phyloP scores from a whole-genome alignment of 2,329 filamentous ascomycete genomes.

The Harringtonia lauricola region DNA sequence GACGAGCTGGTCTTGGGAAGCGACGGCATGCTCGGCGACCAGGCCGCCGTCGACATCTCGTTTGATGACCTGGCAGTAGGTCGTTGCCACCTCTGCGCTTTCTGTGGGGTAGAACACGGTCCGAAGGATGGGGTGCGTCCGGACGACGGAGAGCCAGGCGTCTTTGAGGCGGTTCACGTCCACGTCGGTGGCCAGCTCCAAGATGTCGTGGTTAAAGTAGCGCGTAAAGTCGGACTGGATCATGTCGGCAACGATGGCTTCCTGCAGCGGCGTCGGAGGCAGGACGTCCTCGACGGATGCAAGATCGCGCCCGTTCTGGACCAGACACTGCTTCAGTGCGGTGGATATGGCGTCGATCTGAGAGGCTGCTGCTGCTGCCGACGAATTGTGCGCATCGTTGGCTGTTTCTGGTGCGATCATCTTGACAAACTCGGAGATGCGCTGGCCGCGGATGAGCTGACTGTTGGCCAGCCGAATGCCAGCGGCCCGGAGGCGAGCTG shows the following conservation, averaged over 20 bases:
- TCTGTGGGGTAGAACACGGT: slow-evolving; percentile 61
- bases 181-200: slow-evolving; percentile 44
- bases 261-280: slow-evolving; percentile 74
- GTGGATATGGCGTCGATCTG: background rate
- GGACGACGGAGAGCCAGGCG: slow-evolving; percentile 53
- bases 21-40: slow-evolving; percentile 15
- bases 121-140: slow-evolving; percentile 57
- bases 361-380: background rate
- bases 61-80: slow-evolving; percentile 38
- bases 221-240: slow-evolving; percentile 57
- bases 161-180: slow-evolving; percentile 43
- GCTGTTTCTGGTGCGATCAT: slow-evolving; percentile 9
- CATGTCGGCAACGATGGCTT: slow-evolving; percentile 80
- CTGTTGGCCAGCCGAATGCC: slow-evolving; percentile 58
- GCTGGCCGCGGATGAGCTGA: slow-evolving; percentile 62
- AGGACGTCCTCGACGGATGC: slow-evolving; percentile 45
- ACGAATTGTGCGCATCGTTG: background rate
- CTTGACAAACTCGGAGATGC: slow-evolving; percentile 48
- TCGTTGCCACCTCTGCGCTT: slow-evolving; percentile 40
- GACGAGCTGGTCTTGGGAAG: slow-evolving; percentile 21
- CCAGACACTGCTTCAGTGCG: slow-evolving; percentile 27
- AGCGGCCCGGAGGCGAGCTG: slow-evolving; percentile 53
- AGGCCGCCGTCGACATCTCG: slow-evolving; percentile 1
- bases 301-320: slow-evolving; percentile 21
- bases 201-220: slow-evolving; percentile 80